Base-by-base conservation (phyloP, 2,329 filamentous ascomycete species). In the Cercospora canescens region DNA sequence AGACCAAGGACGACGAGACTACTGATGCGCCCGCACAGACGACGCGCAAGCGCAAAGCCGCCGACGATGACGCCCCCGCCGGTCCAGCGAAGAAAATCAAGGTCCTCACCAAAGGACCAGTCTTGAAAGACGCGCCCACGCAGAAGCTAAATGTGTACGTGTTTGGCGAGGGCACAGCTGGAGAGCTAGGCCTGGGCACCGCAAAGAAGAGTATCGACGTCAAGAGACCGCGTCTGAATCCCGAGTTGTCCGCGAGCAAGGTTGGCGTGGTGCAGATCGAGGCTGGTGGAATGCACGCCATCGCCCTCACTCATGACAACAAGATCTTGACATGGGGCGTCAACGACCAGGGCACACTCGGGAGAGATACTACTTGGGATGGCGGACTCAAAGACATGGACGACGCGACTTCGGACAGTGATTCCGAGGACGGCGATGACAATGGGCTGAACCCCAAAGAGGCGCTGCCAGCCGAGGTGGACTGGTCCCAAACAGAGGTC, bases 301-400 rank as follows among this genome's bases (percentile, higher is more conserved):
- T 91, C 68, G 91, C 89, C 3, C 81, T 95, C 60, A 94, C 92
- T 58, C 86, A 89, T 71, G 90, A 94, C 78, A 92, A 93, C 82
- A 89, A 89, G 80, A 91, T 96, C 71, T 81, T 93, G 62, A 93
- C 91, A 30, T 96, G 92, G 92, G 92, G 92, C 62, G 92, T 95
- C 72, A 95, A 95, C 76, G 92, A 96, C 75, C 89, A 93, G 75
- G 90, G 91, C 69, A 91, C 92, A 8, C 85, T 96, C 39, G 92
- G 92, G 48, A 85, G 92, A 75, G 86, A 91, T 75, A 94, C 91
- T 3, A 81, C 81, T 12, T 90, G 88, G 84, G 86, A 89, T 2
- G 89, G 89, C 57, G 88, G 87, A 61, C 79, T 85, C 73, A 82
- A 81, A 69, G 84, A 86, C 65, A 80, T 85, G 58, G 81, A 83